Percentiles rank a stretch among this genome's conserved stretches.
phyloP scores from a whole-genome alignment of 805 yeast species.

The Saccharomycopsis sp. region DNA sequence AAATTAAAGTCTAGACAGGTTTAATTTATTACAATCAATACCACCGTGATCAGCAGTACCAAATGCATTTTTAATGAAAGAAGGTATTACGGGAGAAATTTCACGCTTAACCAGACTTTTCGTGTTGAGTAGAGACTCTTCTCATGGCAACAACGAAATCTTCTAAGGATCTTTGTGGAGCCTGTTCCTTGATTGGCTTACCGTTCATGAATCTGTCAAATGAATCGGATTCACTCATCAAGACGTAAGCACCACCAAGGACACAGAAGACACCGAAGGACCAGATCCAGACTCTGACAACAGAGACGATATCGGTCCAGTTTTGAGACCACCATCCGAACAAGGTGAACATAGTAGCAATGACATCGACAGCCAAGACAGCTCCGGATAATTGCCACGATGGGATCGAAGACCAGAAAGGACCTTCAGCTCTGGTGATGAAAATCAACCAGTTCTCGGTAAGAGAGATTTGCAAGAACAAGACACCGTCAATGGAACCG shows the following conservation, averaged over 20 bases:
- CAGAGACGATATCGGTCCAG: slow-evolving; percentile 94
- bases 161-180: slow-evolving; percentile 65
- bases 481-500: slow-evolving; percentile 89
- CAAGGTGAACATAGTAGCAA: slow-evolving; percentile 86
- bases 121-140: slow-evolving; percentile 87
- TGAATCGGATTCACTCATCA: slow-evolving; percentile 75
- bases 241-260: slow-evolving; percentile 93
- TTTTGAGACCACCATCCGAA: slow-evolving; percentile 98
- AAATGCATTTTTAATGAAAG: not conserved
- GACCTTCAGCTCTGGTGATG: slow-evolving; percentile 95
- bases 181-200: slow-evolving; percentile 46
- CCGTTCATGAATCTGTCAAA: slow-evolving; percentile 85
- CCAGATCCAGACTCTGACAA: slow-evolving; percentile 91
- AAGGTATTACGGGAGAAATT: not conserved
- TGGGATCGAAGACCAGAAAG: slow-evolving; percentile 95
- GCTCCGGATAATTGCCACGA: slow-evolving; percentile 97
- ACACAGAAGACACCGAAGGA: slow-evolving; percentile 96
- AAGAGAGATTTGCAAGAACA: slow-evolving; percentile 88
- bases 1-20: not conserved
- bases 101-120: slow-evolving; percentile 54
- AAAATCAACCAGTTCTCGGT: slow-evolving; percentile 97
- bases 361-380: slow-evolving; percentile 79
- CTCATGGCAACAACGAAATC: slow-evolving; percentile 82
- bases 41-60: not conserved
- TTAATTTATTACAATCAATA: not conserved